Evolutionary conservation across 768 basidiomycete species (phyloP), one percentile per base, ranked within the genome.

Genomic region (Kwoniella botswanensis): DNA sequence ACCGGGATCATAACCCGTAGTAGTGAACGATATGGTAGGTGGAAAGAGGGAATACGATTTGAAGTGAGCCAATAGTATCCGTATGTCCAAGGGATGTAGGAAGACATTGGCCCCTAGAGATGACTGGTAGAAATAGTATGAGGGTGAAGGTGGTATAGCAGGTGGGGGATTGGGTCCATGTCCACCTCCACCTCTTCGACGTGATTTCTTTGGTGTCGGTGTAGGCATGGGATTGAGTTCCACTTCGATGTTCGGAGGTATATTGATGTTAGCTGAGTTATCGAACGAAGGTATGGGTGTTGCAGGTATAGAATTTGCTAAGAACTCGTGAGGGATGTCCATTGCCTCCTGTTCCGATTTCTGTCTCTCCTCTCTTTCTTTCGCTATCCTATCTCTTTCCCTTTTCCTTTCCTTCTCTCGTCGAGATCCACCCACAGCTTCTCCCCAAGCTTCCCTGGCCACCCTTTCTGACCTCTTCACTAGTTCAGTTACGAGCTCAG

Each of bases 71-170:
- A 94, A 86, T 26, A 99, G 87, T 71, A 97, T 93, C 84, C 90
- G 91, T 84, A 97, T 98, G 82, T 99, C 96, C 41, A 99, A 88
- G 2, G 96, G 96, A 78, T 97, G 94, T 12, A 99, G 88, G 86
- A 92, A 99, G 75, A 97, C 87, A 11, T 93, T 92, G 67, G 92
- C 86, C 13, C 97, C 97, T 1, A 93, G 92, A 0, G 93, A 89
- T 18, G 94, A 92, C 82, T 98, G 97, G 82, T 98, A 99, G 84
- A 92, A 99, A 81, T 92, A 94, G 85, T 96, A 99, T 10, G 93
- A 91, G 11, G 93, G 91, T 17, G 92, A 91, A 18, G 92, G 92
- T 18, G 91, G 92, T 2, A 93, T 92, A 2, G 92, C 92, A 0
- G 92, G 92, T 17, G 65, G 71, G 4, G 57, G 68, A 35, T 70